Evolutionary conservation across 768 basidiomycete species (phyloP), one percentile per base, ranked within the genome.

Genomic region (Lactarius evosmus): DNA sequence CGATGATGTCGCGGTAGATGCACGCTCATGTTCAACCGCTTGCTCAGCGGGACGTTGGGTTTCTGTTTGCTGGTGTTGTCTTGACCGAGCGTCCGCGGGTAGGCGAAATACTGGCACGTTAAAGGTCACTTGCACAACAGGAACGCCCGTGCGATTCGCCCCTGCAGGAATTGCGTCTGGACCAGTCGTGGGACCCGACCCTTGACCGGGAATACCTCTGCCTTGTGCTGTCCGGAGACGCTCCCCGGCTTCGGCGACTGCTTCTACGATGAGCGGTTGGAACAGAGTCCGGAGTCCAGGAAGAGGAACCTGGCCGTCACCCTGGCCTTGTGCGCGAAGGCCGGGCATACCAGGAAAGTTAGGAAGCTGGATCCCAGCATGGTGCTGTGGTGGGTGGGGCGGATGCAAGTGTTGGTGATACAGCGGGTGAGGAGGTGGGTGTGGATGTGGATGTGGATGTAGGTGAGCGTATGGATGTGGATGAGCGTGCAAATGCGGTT

Each of bases 261-360:
- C 59, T 32, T 67, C 63, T 16, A 60, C 56, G 32, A 67, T 34
- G 27, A 66, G 58, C 0, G 62, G 66, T 38, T 66, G 61, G 29
- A 66, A 66, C 12, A 66, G 66, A 17, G 66, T 66, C 46, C 66
- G 62, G 4, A 66, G 66, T 25, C 66, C 58, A 7, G 66, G 66
- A 29, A 66, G 66, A 59, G 66, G 62, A 17, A 40, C 59, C n/a
- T 56, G 63, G 46, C 59, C 63, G 17, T 65, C 63, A 52, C 55
- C 63, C 32, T 65, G 63, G 36, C 66, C 63, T 16, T 60, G 66
- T 34, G 62, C 54, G 53, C 62, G 66, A 53, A 60, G 58, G 52
- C 56, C 59, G 17, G 63, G 58, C 66, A 66, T 60, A 34, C 50
- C 34, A 9, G 55, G 58, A 33, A 65, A 60, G 38, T 46, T 55